Evolutionary conservation across 2,329 filamentous ascomycete genomes (phyloP), one percentile per base, ranked within the genome.

Genomic region (Teratosphaeria gauchensis): DNA sequence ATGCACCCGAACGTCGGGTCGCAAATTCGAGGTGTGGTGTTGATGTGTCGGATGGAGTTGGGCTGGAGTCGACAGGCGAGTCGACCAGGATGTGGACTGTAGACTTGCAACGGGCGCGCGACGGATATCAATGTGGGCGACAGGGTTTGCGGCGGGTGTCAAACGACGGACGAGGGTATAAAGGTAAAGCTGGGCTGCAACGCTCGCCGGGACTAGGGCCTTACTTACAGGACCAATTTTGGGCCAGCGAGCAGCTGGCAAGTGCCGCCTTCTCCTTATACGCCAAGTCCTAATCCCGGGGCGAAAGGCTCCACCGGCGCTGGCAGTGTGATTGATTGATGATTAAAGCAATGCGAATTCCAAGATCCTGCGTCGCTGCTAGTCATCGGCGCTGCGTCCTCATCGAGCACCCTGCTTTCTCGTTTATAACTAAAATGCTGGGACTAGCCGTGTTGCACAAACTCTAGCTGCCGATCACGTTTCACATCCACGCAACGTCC

Each of bases 61-160:
- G 4, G 24, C 38, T 46, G 46, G 55, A 38, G 8, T 31, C 9
- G 31, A 35, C 51, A 58, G 51, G 56, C 56, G 51, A 48, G 42
- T 21, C 42, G 42, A 48, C 42, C 42, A 48, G 42, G 42, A 48
- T 48, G 42, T 48, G n/a, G 16, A 24, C 19, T 24, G 42, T 48
- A 48, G 42, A 48, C 42, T 21, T 54, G 19, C 56, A 57, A 58
- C 56, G 56, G 56, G 56, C 56, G 56, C 56, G 56, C 56, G 42
- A 21, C 42, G 42, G 42, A 48, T 48, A 48, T 48, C 42, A 58
- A 52, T 32, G 19, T 33, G 33, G 56, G 30, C 31, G 56, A 57
- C 56, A 57, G 56, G 56, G 56, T 57, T 57, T 46, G 56, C 48
- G n/a, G 56, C 56, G 30, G 56, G 56, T 48, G 56, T 52, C 48